Evolutionary conservation across 805 yeast species (phyloP).

Genomic region (Cyberlindnera mycetangii): DNA sequence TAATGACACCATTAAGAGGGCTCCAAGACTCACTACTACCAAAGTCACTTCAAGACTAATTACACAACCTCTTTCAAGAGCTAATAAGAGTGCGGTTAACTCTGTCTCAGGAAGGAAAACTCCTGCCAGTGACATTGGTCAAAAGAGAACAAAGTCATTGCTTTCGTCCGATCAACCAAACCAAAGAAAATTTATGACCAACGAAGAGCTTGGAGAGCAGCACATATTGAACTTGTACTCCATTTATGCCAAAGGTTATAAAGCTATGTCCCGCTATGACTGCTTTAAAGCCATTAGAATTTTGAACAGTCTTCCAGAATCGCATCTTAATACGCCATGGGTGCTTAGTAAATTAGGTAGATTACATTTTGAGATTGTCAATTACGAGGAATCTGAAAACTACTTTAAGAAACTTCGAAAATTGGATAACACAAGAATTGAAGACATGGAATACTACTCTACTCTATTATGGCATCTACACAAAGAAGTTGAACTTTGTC

Average conservation of each 20-base stretch:
- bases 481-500: conserved; percentile 74
- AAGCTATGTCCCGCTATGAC: conserved; percentile 62
- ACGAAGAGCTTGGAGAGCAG: conserved; percentile 34
- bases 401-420: conserved; percentile 61
- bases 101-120: conserved; percentile 10
- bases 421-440: conserved; percentile 72
- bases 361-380: conserved; percentile 81
- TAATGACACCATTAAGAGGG: conserved; percentile 24
- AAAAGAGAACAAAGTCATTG: conserved; percentile 21
- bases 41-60: conserved; percentile 47
- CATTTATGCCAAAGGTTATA: conserved; percentile 56
- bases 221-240: conserved; percentile 47
- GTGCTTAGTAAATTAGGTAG: conserved; percentile 78
- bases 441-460: conserved; percentile 89
- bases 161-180: conserved; percentile 10
- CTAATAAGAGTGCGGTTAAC: conserved; percentile 13
- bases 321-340: conserved; percentile 75
- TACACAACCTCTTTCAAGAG: conserved; percentile 36
- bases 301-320: conserved; percentile 59
- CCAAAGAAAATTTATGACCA: conserved; percentile 18
- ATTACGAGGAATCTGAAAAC: conserved; percentile 71
- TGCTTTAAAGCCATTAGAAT: conserved; percentile 76
- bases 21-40: conserved; percentile 37
- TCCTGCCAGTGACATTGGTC: conserved; percentile 15
- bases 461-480: conserved; percentile 92